Evolutionary conservation across 495 filamentous ascomycete species (phyloP).

Genomic region (Entonaema liquescens): DNA sequence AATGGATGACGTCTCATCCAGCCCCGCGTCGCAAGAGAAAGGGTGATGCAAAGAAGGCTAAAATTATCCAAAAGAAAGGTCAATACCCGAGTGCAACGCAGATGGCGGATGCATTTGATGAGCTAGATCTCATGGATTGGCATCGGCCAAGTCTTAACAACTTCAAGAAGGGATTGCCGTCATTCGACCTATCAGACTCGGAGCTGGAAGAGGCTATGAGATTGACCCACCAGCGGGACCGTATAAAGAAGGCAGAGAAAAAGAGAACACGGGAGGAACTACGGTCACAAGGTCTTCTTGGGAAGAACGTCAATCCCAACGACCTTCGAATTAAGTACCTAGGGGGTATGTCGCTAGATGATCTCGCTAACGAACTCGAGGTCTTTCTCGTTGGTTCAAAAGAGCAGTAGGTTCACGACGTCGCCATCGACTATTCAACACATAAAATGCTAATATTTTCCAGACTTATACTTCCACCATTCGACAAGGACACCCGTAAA

Average conservation of each 20-base stretch:
- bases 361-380: constrained; percentile 77
- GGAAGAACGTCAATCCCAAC: constrained; percentile 67
- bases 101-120: constrained; percentile 78
- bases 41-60: constrained; percentile 35
- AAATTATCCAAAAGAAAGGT: constrained; percentile 38
- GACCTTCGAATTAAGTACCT: constrained; percentile 78
- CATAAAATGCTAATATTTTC: constrained; percentile 26
- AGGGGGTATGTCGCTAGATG: constrained; percentile 71
- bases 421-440: not conserved
- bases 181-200: constrained; percentile 72
- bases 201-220: constrained; percentile 73
- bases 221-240: constrained; percentile 75
- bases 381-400: constrained; percentile 71
- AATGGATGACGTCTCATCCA: constrained; percentile 19
- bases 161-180: constrained; percentile 52
- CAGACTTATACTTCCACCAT: constrained; percentile 83
- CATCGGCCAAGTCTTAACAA: constrained; percentile 61
- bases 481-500: constrained; percentile 79
- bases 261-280: constrained; percentile 83
- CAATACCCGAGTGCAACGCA: constrained; percentile 66
- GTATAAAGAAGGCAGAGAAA: constrained; percentile 78
- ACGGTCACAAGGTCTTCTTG: constrained; percentile 79
- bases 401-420: constrained; percentile 64
- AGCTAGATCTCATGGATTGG: constrained; percentile 86
- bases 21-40: constrained; percentile 38